Evolutionary conservation across 768 basidiomycete species (phyloP).

Genomic region (Tulasnella sp.): DNA sequence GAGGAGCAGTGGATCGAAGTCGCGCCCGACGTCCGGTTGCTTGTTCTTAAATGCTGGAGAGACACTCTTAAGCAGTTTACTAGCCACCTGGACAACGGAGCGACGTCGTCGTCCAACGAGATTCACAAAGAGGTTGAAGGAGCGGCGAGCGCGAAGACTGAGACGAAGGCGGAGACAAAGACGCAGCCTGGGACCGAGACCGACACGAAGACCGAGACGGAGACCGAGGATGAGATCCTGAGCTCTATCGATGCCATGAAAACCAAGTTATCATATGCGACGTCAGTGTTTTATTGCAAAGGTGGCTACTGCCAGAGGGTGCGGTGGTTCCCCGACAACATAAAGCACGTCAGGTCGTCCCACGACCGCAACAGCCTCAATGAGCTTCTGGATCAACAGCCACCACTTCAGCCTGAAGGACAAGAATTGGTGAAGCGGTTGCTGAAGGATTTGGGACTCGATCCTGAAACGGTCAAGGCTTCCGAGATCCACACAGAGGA

Average conservation of each 20-base stretch:
- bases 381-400: not conserved
- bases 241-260: not conserved
- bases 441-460: not conserved
- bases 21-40: not conserved
- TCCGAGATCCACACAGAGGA: not conserved
- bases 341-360: not conserved
- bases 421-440: not conserved
- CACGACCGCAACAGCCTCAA: not conserved
- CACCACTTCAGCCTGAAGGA: not conserved
- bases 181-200: too few relatives aligned
- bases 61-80: not conserved
- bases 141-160: not conserved
- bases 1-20: not conserved
- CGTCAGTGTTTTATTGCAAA: not conserved
- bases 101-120: too few relatives aligned
- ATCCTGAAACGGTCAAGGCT: not conserved
- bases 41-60: not conserved
- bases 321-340: not conserved
- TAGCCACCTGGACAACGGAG: not conserved
- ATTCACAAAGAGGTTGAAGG: not conserved
- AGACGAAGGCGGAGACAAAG: not conserved
- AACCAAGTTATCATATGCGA: not conserved
- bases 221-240: not conserved
- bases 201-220: not conserved
- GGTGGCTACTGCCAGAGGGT: not conserved